These are phyloP conservation scores for Ophiostoma tasmaniense DNA, from an alignment of 2,329 filamentous ascomycete species.

Conservation along the genomic window DNA sequence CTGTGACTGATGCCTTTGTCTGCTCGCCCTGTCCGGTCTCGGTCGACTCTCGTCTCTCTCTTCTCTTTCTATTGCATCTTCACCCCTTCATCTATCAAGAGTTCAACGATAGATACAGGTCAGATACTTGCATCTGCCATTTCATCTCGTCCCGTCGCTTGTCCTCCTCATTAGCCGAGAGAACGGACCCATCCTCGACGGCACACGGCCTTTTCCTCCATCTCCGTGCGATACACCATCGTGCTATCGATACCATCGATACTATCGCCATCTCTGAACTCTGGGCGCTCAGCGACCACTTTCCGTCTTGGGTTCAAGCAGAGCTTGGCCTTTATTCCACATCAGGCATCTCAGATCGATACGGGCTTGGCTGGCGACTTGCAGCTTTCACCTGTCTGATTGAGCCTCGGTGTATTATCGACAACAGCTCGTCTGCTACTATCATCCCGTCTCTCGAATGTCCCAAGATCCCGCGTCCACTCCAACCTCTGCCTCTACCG, in stretches of 20 bases:
- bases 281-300: not conserved
- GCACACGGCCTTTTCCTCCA: not conserved
- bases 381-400: not conserved
- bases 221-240: not conserved
- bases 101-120: not conserved
- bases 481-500: not conserved
- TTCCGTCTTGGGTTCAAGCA: not conserved
- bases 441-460: conserved; percentile 6
- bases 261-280: not conserved
- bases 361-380: conserved; percentile 1
- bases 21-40: not conserved
- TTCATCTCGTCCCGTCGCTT: not conserved
- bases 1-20: conserved; percentile 1
- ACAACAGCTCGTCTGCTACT: not conserved
- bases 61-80: not conserved
- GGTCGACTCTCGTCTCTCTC: not conserved
- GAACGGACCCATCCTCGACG: not conserved
- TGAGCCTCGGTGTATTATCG: not conserved
- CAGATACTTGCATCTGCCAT: not conserved
- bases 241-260: not conserved
- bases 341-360: not conserved
- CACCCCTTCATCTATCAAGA: not conserved
- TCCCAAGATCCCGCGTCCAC: not conserved
- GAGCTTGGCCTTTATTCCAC: conserved; percentile 1
- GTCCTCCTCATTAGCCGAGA: not conserved